Conservation (phyloP, 768 basidiomycete genomes). For the Termitomyces titanicus region DNA sequence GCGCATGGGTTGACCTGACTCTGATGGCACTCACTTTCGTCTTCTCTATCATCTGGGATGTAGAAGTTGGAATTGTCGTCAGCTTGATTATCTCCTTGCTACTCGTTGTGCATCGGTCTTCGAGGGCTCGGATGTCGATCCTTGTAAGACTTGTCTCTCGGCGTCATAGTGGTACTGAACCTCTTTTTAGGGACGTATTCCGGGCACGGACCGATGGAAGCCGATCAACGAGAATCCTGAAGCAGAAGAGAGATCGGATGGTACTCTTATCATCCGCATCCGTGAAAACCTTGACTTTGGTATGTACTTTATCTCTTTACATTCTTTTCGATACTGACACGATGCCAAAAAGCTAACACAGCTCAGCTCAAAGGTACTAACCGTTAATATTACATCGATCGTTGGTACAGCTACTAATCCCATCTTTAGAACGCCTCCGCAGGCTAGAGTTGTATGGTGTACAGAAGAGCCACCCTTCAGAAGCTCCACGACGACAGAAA, state of each 20-base stretch:
- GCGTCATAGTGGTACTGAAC: background rate
- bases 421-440: conserved; percentile 61
- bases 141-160: conserved; percentile 45
- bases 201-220: conserved; percentile 87
- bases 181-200: conserved; percentile 67
- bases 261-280: conserved; percentile 84
- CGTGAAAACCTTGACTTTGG: conserved; percentile 91
- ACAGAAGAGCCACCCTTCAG: conserved; percentile 81
- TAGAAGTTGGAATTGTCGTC: conserved; percentile 91
- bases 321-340: background rate
- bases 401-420: background rate
- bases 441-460: conserved; percentile 88
- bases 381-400: too few relatives aligned
- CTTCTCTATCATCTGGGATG: conserved; percentile 83
- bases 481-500: conserved; percentile 72
- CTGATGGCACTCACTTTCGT: conserved; percentile 88
- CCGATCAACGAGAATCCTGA: conserved; percentile 86
- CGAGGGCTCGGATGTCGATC: conserved; percentile 87
- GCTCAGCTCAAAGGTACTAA: conserved; percentile 84
- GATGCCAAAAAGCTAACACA: conserved; percentile 70
- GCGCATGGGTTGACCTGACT: conserved; percentile 88
- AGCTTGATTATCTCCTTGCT: conserved; percentile 85
- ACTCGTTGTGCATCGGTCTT: conserved; percentile 86
- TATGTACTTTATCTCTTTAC: conserved; percentile 27
- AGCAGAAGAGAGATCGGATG: conserved; percentile 74